A percentile compares a stretch with the other conserved stretches of the same genome.
Conservation (phyloP, 2,329 filamentous ascomycete genomes). For the Calonectria crousiana region DNA sequence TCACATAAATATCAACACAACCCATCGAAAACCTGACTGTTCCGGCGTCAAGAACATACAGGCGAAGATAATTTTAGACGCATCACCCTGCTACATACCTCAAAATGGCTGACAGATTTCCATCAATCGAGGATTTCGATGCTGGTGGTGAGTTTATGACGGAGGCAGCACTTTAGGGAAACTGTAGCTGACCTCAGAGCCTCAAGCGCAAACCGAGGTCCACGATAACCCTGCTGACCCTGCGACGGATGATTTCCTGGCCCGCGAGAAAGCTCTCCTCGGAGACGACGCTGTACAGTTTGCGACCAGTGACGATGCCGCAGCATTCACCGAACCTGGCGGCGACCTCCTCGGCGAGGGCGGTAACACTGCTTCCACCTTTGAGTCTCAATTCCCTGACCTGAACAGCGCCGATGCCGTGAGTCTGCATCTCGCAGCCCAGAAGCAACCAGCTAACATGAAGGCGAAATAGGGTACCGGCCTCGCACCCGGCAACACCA, state of each 20-base stretch:
- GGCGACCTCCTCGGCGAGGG: constrained; percentile 81
- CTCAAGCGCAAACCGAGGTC: constrained; percentile 75
- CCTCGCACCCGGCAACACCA: constrained; percentile 41
- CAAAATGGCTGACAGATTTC: constrained; percentile 82
- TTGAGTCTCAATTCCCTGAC: constrained; percentile 92
- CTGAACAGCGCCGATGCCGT: constrained; percentile 62
- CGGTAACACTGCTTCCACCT: constrained; percentile 65
- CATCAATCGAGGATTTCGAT: constrained; percentile 83
- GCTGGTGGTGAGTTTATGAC: constrained; percentile 64
- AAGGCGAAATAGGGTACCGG: constrained; percentile 42
- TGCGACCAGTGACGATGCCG: constrained; percentile 78
- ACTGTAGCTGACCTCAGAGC: constrained; percentile 35
- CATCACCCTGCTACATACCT: constrained; percentile 5
- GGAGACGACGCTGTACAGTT: constrained; percentile 96
- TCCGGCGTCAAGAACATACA: neutral
- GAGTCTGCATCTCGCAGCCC: constrained; percentile 31
- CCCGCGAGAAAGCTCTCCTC: constrained; percentile 88
- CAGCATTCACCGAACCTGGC: constrained; percentile 72
- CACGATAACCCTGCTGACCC: constrained; percentile 68
- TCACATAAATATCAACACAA: constrained; percentile 16
- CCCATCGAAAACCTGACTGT: constrained; percentile 14
- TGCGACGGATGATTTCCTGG: constrained; percentile 86
- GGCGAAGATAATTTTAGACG: constrained; percentile 3
- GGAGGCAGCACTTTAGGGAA: constrained; percentile 20
- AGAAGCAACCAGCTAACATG: constrained; percentile 23